Base-by-base conservation (phyloP, 768 basidiomycete genomes). In the Exidia glandulosa region DNA sequence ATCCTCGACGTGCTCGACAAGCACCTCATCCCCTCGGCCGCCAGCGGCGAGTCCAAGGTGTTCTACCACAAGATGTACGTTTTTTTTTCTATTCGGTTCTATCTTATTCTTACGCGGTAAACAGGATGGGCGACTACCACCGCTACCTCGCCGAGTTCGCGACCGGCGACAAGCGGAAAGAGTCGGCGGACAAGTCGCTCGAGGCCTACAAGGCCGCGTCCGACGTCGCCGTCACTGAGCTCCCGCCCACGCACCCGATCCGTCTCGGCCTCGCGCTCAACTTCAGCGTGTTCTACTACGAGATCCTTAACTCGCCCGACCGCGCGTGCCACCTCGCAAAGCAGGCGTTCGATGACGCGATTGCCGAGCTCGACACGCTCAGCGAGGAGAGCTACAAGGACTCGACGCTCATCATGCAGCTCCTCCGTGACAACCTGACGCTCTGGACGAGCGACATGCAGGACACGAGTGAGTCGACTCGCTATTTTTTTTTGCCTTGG, bases 211-310 rank as follows among this genome's bases (percentile, higher is more conserved):
- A 88, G 76, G 74, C 79, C 61, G 90, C 92, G 55, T 92, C 91
- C 70, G 83, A 88, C 72, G 88, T 92, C 65, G 90, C 91, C 36
- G 69, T 81, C 59, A 78, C 80, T 60, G 85, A 87, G 66, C 81
- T 94, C 57, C 84, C 83, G 29, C 78, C 86, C 5, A 83, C 87
- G 55, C 88, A 94, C 74, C 90, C 92, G 59, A 94, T 92, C 62
- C 82, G 90, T 66, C 76, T 94, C 60, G 92, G 91, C 34, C 76
- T 94, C 57, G 90, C 91, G 33, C 79, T 94, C 67, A 94, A 94
- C 76, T 93, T 94, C 74, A 86, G 90, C n/a, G 92, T 94, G 57
- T 94, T 89, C 77, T 93, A 88, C 72, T 91, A 91, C 70, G 86
- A 94, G 70, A 89, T 93, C 66, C 80, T 84, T 64, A 84, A 86